Base-by-base conservation (phyloP, 768 basidiomycete genomes). In the Phanerochaete sordida region DNA sequence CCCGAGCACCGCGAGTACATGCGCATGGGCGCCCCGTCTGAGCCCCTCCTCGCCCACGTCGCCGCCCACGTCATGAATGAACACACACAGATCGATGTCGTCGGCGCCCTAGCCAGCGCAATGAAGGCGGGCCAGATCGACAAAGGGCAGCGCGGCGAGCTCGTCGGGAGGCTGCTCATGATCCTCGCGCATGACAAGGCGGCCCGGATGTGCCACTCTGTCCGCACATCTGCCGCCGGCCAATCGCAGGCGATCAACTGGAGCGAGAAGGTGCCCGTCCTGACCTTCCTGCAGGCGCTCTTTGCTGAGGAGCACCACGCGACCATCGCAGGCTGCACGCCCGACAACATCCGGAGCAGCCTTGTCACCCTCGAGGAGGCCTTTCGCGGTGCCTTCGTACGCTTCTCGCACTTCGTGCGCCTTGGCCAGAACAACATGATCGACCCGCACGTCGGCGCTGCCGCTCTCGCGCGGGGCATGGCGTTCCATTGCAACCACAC, bases 21-120 rank as follows among this genome's bases (percentile, higher is more conserved):
- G 30, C 61, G 58, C 19, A 67, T 71, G 23, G 69, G 72, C 24
- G 72, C 70, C 46, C 65, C 74, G 8, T 74, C 74, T 16, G 74
- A 76, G 64, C 72, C 73, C 23, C 46, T 74, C 28, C 68, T 75
- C 3, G 74, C 73, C 9, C 70, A 74, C 49, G 74, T 70, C 43
- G 73, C 73, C 16, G 61, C 60, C 15, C 30, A 24, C 26, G 23
- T 28, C 23, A 37, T 37, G 13, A 8, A 26, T 53, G 6, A n/a
- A 8, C 9, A 11, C 31, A 39, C 37, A 1, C 45, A 23, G 2
- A 16, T 62, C 12, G 21, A 53, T 33, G 44, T 43, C 26, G 48
- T 63, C 16, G 44, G 6, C 45, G 55, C 66, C 3, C 3, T 21
- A 30, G 19, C 58, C 11, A 15, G 48, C 16, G 27, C 66, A 11